phyloP scores from a whole-genome alignment of 441 rosid genomes.

The Euphorbia corollata region DNA sequence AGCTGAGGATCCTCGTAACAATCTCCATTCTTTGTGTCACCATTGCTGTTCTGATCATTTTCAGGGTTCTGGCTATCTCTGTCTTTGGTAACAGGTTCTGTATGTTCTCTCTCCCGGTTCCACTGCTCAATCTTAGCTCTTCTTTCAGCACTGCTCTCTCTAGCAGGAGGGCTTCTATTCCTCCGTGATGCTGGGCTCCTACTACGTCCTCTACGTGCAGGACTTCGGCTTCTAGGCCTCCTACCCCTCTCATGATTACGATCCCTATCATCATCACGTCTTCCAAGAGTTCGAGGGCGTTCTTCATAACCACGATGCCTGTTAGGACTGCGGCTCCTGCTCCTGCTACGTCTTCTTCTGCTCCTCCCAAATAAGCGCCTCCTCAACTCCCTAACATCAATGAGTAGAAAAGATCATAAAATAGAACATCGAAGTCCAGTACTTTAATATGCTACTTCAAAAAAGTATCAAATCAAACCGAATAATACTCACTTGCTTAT shows the following conservation, averaged over 20 bases:
- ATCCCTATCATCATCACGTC: conserved; percentile 40
- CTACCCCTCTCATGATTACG: conserved; percentile 37
- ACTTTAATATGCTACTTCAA: neutral
- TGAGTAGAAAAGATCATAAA: neutral
- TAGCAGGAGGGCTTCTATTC: conserved; percentile 39
- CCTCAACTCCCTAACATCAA: conserved; percentile 43
- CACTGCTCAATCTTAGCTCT: conserved; percentile 56
- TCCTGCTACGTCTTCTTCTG: conserved; percentile 44
- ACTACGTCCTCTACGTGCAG: conserved; percentile 37
- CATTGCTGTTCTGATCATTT: conserved; percentile 21
- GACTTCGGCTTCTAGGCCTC: conserved; percentile 48
- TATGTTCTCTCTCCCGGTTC: conserved; percentile 50
- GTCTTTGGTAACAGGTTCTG: conserved; percentile 23
- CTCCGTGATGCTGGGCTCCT: conserved; percentile 44
- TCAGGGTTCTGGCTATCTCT: conserved; percentile 16
- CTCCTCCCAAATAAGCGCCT: conserved; percentile 39
- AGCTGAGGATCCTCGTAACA: conserved; percentile 25
- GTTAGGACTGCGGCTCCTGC: conserved; percentile 46
- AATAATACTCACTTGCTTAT: conserved; percentile 35
- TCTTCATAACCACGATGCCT: conserved; percentile 33
- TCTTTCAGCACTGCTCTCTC: conserved; percentile 53
- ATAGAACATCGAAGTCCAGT: neutral
- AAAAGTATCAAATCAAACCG: neutral
- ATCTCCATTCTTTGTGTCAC: conserved; percentile 21
- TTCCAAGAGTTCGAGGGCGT: conserved; percentile 28